Conservation (phyloP, 352 stramenopile species). For the Phytophthora pistaciae region DNA sequence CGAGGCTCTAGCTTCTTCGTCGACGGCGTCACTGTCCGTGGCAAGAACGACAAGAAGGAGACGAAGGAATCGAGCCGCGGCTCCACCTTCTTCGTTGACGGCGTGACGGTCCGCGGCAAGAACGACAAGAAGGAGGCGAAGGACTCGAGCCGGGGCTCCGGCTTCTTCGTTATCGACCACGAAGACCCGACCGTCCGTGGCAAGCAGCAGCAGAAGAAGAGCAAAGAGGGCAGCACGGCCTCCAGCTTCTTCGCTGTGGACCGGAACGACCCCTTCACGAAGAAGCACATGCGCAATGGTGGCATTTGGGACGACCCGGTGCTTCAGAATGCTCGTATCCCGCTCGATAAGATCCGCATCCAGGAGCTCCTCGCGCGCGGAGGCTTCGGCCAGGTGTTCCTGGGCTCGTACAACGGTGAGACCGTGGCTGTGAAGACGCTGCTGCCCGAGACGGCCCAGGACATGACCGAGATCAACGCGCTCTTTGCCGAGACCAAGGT, state of each 20-base stretch:
- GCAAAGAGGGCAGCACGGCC: background rate
- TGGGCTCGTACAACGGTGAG: slow-evolving; percentile 51
- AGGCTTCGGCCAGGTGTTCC: slow-evolving; percentile 63
- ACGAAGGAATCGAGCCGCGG: background rate
- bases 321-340: slow-evolving; percentile 49
- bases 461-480: slow-evolving; percentile 61
- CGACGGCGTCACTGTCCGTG: background rate
- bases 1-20: slow-evolving; percentile 1
- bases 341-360: slow-evolving; percentile 51
- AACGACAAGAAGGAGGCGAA: background rate
- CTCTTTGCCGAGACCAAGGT: slow-evolving; percentile 68
- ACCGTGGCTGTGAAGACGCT: slow-evolving; percentile 70
- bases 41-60: background rate
- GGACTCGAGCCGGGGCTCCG: background rate
- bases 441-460: slow-evolving; percentile 52
- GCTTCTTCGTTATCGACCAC: slow-evolving; percentile 1
- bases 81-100: background rate
- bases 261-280: slow-evolving; percentile 31
- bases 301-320: slow-evolving; percentile 54
- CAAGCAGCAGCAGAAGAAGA: slow-evolving; percentile 3
- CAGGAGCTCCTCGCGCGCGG: slow-evolving; percentile 54
- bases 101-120: background rate
- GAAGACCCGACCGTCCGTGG: background rate
- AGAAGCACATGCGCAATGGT: slow-evolving; percentile 32
- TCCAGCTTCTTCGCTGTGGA: slow-evolving; percentile 17